Base-by-base conservation (phyloP, 192 early-diverging fungal genomes). In the Lobosporangium transversale region DNA sequence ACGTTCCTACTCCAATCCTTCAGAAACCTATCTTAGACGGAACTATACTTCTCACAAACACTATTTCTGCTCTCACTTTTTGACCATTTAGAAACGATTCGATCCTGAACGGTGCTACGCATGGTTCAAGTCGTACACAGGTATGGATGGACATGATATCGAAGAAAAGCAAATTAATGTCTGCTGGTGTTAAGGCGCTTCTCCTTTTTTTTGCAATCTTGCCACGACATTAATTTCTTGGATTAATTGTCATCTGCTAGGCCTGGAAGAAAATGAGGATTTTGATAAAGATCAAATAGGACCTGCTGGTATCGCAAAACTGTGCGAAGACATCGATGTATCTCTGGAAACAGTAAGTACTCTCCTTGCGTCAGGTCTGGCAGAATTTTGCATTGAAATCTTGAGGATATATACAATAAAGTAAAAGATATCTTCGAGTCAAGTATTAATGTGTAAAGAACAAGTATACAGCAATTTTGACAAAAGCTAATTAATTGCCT, bases 71-170 rank as follows among this genome's bases (percentile, higher is more conserved):
- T n/a, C n/a, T n/a, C n/a, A n/a, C n/a, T n/a, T n/a, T n/a, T n/a
- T n/a, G n/a, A n/a, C n/a, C 37, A 52, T 26, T 20, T 65, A 74
- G 70, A 65, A 64, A 58, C 14, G 3, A 29, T 74, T 74, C 53
- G 40, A 58, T 31, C 54, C 54, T 4, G 37, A 64, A 18, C 45
- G 32, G 59, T 65, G 70, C 32, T 42, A 58, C 21, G 29, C 45
- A 2, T 74, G 70, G 70, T 74, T 74, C 43, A 74, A 74, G 45
- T 47, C 70, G 23, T 74, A 65, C 43, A 65, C 70, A 59, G 70
- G 70, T 74, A 59, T 11, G 9, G 24, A 24, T 17, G 27, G 4
- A 50, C 27, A 11, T 24, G 4, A 50, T 20, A 4, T 11, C 27
- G 21, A 23, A 50, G 23, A 4, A 2, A 24, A 15, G 31, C 31